phyloP scores from a whole-genome alignment of 805 yeast genomes.

The Sugiyamaella marilandica region DNA sequence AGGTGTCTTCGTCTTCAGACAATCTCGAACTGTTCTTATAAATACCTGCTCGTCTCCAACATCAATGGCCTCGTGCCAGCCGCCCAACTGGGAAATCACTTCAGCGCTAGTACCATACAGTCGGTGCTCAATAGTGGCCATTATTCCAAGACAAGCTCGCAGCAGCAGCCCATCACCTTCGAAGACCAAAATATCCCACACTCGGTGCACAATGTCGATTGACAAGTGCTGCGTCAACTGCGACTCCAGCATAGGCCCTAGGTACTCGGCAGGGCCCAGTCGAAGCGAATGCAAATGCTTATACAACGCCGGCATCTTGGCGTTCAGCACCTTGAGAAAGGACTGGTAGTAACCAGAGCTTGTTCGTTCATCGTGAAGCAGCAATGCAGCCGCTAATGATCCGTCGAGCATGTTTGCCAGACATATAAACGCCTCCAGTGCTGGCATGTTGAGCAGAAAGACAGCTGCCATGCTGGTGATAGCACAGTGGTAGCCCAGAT shows the following conservation, averaged over 20 bases:
- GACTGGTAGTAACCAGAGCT: constrained; percentile 41
- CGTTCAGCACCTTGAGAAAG: constrained; percentile 44
- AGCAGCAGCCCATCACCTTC: constrained; percentile 57
- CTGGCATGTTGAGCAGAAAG: constrained; percentile 36
- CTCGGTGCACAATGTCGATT: constrained; percentile 43
- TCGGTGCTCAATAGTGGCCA: constrained; percentile 45
- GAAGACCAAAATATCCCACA: constrained; percentile 56
- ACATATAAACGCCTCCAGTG: constrained; percentile 37
- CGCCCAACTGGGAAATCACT: constrained; percentile 37
- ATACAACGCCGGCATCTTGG: constrained; percentile 42
- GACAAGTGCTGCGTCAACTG: constrained; percentile 44
- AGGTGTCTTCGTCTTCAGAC: constrained; percentile 24
- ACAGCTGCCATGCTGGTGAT: constrained; percentile 40
- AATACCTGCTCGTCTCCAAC: constrained; percentile 51
- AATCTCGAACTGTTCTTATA: constrained; percentile 39
- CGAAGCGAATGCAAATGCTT: constrained; percentile 46
- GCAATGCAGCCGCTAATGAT: constrained; percentile 33
- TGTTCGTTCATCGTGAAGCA: constrained; percentile 29
- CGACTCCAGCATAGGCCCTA: constrained; percentile 40
- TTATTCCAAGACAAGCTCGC: constrained; percentile 49
- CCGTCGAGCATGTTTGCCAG: constrained; percentile 38
- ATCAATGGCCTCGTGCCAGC: constrained; percentile 34
- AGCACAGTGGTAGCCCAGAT: constrained; percentile 35
- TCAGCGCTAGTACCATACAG: constrained; percentile 50
- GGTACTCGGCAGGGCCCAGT: constrained; percentile 40